Evolutionary conservation across 805 yeast species (phyloP).

Genomic region (Metschnikowia picachoensis): DNA sequence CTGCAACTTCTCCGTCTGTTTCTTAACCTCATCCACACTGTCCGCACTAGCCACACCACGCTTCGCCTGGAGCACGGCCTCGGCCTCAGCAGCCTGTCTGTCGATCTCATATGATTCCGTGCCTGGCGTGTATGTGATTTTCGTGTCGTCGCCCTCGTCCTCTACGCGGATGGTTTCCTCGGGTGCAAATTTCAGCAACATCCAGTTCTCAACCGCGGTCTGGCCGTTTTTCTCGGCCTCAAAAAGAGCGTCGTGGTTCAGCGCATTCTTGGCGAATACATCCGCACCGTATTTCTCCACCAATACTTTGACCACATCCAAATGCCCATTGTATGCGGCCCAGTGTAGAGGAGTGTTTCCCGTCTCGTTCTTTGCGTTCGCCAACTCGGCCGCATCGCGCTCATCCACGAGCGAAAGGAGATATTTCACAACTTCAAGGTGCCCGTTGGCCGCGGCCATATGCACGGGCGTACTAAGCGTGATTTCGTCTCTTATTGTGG

Average conservation of each 20-base stretch:
- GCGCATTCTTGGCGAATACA: conserved; percentile 69
- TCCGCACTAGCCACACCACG: conserved; percentile 22
- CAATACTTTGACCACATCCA: conserved; percentile 62
- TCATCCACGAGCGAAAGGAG: conserved; percentile 47
- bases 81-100: conserved; percentile 27
- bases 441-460: conserved; percentile 96
- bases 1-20: conserved; percentile 27
- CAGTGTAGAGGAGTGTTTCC: conserved; percentile 97
- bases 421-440: conserved; percentile 60
- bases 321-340: conserved; percentile 89
- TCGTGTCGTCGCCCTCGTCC: conserved; percentile 38
- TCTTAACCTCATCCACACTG: conserved; percentile 42
- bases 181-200: conserved; percentile 68
- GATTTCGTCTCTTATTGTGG: conserved; percentile 54
- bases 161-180: conserved; percentile 49
- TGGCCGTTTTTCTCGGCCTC: conserved; percentile 83
- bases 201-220: conserved; percentile 73
- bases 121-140: conserved; percentile 40
- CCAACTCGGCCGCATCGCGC: conserved; percentile 38
- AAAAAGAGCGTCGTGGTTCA: conserved; percentile 78
- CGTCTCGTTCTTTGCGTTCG: conserved; percentile 51
- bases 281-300: conserved; percentile 78
- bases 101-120: conserved; percentile 43
- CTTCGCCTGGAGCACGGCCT: conserved; percentile 27
- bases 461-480: conserved; percentile 78